Base-by-base conservation (phyloP, 345 rosid genomes). In the Populus euphratica region DNA sequence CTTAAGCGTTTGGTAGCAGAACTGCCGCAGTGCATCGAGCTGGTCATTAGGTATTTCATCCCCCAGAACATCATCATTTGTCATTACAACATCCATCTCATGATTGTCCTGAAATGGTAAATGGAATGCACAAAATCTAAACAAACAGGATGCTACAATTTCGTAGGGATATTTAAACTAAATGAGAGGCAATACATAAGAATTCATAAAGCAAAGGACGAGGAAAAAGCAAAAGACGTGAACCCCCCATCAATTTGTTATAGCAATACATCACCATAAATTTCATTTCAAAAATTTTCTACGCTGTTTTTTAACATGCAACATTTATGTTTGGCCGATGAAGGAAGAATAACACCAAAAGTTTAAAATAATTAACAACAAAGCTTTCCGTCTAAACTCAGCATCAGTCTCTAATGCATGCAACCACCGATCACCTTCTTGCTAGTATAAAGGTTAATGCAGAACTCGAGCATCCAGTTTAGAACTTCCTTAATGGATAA, bases 41-140 rank as follows among this genome's bases (percentile, higher is more conserved):
- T 96, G 99, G 72, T 93, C 96, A 52, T 68, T 59, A 76, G 98
- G 99, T 83, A 96, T 90, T 85, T 96, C 97, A 87, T 93, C 99
- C 25, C 99, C 99, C 81, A 96, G 84, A 80, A 93, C 79, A 84
- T 96, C 98, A 87, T 96, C 97, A 90, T 93, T 96, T 69, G 98
- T 91, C 97, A 93, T 87, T 66, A 68, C 72, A 12, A 77, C 87
- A 76, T 86, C 90, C 47, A 80, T 75, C 79, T 85, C 95, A 69
- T 77, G 86, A 82, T 87, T 87, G 65, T 86, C 96, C 98, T 96
- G 89, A 81, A 80, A 79, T 56, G 68, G 75, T 29, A 52, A 52
- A 52, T 20, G 23, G 23, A 27, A 59, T 59, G 29, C 0, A 2
- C 64, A 59, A 59, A n/a, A 59, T 59, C 64, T 10, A 59, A 59